These are phyloP conservation scores for Lasiodiplodia sp. DNA, from an alignment of 2,329 filamentous ascomycete species.

Conservation along the genomic window DNA sequence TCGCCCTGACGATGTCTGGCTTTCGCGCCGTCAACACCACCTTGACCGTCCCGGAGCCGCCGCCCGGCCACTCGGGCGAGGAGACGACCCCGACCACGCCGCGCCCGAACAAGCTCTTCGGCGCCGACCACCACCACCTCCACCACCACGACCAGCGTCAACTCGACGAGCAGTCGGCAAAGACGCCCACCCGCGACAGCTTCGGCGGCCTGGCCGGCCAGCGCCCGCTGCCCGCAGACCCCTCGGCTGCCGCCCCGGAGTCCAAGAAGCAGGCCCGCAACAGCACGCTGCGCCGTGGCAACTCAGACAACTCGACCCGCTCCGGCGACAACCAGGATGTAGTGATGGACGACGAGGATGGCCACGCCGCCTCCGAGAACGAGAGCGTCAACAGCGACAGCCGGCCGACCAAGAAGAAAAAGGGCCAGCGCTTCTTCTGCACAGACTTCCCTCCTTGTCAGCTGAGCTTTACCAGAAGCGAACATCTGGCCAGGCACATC, in stretches of 20 bases:
- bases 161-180: slow-evolving; percentile 52
- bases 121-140: slow-evolving; percentile 44
- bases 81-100: slow-evolving; percentile 65
- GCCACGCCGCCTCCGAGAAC: slow-evolving; percentile 59
- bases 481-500: slow-evolving; percentile 94
- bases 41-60: slow-evolving; percentile 52
- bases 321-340: slow-evolving; percentile 72
- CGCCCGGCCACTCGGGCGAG: slow-evolving; percentile 56
- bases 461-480: slow-evolving; percentile 92
- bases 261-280: slow-evolving; percentile 47
- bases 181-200: slow-evolving; percentile 69
- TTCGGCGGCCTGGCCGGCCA: slow-evolving; percentile 57
- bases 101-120: slow-evolving; percentile 53
- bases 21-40: slow-evolving; percentile 69
- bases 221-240: slow-evolving; percentile 53
- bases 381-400: slow-evolving; percentile 63
- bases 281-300: slow-evolving; percentile 23
- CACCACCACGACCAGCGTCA: slow-evolving; percentile 40
- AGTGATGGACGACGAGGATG: slow-evolving; percentile 78
- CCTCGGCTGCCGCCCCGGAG: slow-evolving; percentile 59
- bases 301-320: slow-evolving; percentile 50
- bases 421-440: slow-evolving; percentile 95
- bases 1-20: slow-evolving; percentile 56
- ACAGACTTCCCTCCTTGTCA: slow-evolving; percentile 93
- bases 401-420: slow-evolving; percentile 89